Base-by-base conservation (phyloP, 768 basidiomycete species). In the Gyrodon lividus region DNA sequence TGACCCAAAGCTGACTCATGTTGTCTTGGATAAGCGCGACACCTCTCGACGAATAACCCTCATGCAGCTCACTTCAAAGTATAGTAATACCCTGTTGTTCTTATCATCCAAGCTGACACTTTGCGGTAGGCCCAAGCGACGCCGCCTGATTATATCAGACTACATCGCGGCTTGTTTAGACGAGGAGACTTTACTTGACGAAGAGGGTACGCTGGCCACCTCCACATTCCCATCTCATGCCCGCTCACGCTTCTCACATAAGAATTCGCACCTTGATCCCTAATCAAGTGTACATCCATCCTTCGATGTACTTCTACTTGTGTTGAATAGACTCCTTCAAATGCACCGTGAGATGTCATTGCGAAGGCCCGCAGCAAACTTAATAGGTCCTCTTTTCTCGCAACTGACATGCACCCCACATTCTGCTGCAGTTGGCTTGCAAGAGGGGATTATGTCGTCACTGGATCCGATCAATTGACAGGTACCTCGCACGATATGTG, bases 21-120 rank as follows among this genome's bases (percentile, higher is more conserved):
- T 96, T 40, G 74, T 97, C 37, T 65, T 94, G 47, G 89, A 94
- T 71, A 89, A 89, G 69, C 83, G 87, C 8, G 92, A 95, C 59
- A 78, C 78, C 43, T 84, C 80, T 56, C 82, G 92, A 33, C 83
- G 90, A 48, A 65, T 80, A 24, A 81, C 85, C 52, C 74, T 95
- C 52, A 83, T 86, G 61, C 80, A 79, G 60, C 79, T 77, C 42
- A 90, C 90, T 6, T 80, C 84, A 9, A 77, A 83, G 91, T 92
- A 58, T 59, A 82, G 71, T 35, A 6, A 38, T 20, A 30, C 54
- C 34, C 34, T 30, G 40, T 17, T 50, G 40, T 38, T 8, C 19
- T 26, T 16, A 24, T 43, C 17, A 38, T 38, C 37, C 28, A 28
- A 54, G 48, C 53, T 62, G 46, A 63, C 41, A 35, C 57, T 34